Evolutionary conservation across 352 stramenopile genomes (phyloP), one percentile per base, ranked within the genome.

Genomic region (Pythium chondricola): DNA sequence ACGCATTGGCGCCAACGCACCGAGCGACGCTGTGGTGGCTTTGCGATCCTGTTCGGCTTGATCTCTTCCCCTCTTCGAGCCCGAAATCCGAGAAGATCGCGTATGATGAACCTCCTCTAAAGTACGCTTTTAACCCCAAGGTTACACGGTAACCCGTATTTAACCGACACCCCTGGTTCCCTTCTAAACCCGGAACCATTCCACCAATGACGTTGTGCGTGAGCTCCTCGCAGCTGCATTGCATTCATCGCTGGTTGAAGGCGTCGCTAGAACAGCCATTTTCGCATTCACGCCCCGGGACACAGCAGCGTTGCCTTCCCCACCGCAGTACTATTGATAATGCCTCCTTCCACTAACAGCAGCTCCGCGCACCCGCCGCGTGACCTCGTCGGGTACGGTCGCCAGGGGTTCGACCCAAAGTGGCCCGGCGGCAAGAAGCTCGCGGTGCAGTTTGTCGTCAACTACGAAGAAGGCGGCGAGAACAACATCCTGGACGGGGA

Each of bases 391-490:
- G 92, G 92, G 41, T 98, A 97, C 52, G 92, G 83, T 16, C 63
- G 60, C 20, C 62, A 56, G 3, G 75, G 82, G 1, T 74, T 85
- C 21, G 74, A 89, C 50, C 72, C 83, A 35, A 70, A 88, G 59
- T 82, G 94, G 91, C 88, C 91, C 31, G 52, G 67, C 50, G 59
- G 65, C 54, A 83, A 88, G 61, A 90, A 95, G 57, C 66, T 97
- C 35, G 93, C 93, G 26, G 49, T 88, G 33, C 95, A 98, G 61
- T 95, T 98, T 56, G 94, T 98, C 6, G 84, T 98, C 52, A 98
- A 98, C 72, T 98, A 97, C 67, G 93, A 98, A 70, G 94, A 98
- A 65, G 94, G 94, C 33, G 90, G 90, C 31, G 94, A 98, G 61
- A 97, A 89, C 63, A 97, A 88, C 51, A 58, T 96, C 18, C 70